Evolutionary conservation across 257 asterid species (phyloP), one percentile per base, ranked within the genome.

Genomic region (Nicotiana otophora): DNA sequence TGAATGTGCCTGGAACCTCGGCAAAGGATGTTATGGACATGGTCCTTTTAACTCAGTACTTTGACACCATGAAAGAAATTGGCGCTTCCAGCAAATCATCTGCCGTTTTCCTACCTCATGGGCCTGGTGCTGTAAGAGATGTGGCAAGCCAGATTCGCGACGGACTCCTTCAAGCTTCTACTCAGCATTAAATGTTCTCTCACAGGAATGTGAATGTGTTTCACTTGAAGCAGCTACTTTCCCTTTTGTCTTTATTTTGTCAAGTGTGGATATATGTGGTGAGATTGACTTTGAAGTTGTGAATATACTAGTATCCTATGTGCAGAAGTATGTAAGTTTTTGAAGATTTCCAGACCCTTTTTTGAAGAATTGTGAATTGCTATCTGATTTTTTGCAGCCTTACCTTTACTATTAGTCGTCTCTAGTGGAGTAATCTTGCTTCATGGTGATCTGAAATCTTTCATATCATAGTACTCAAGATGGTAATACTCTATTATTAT

Each of bases 11-110:
- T 46, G 88, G 86, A 26, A 85, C 88, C n/a, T 54, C 88, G 0
- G 83, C 88, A 85, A 85, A 85, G 48, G 88, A 85, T 69, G 86
- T 85, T 7, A 82, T 85, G 88, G 88, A 85, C 80, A 85, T 85
- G 83, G 85, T 85, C 62, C 86, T 85, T 2, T 75, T 82, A 10
- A 85, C 88, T 10, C 88, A 85, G 72, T 85, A 85, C 61, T 85
- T 85, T 53, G 88, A 85, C 77, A 85, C 88, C 7, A 82, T 85
- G 88, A 85, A 85, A 48, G 88, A 85, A 63, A 85, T 85, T 66
- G 88, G 88, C 5, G 88, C 88, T 76, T 14, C 82, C 17, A 65
- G 78, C 10, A 85, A 85, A 61, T 78, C 88, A 30, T 82, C 88
- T 82, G 84, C 86, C 15, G 66, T 85, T 31, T 85, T 82, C 77